A percentile compares a stretch with the other conserved stretches of the same genome.
Conservation (phyloP, 1,284 basidiomycete genomes). For the Trametes versicolor region DNA sequence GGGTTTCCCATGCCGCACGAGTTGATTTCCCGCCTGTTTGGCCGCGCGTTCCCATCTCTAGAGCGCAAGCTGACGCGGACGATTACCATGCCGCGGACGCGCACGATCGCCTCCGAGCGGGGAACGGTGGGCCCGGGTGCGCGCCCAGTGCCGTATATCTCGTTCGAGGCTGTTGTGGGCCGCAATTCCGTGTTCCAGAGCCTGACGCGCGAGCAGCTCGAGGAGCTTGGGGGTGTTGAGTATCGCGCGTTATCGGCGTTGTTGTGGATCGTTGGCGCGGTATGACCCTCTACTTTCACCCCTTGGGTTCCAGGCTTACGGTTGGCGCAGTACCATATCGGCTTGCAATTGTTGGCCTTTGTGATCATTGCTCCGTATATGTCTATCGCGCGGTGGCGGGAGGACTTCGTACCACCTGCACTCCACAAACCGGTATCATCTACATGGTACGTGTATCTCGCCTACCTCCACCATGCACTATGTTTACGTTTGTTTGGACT, state of each 20-base stretch:
- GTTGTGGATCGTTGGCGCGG: slow-evolving; percentile 75
- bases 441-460: slow-evolving; percentile 58
- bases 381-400: slow-evolving; percentile 58
- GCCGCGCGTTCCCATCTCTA: slow-evolving; percentile 41
- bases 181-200: slow-evolving; percentile 89
- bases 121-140: slow-evolving; percentile 48
- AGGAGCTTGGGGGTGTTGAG: slow-evolving; percentile 95
- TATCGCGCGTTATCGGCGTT: slow-evolving; percentile 87
- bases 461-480: background rate
- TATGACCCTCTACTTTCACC: slow-evolving; percentile 21
- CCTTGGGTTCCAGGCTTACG: background rate
- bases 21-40: slow-evolving; percentile 48
- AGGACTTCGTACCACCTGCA: slow-evolving; percentile 65
- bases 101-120: slow-evolving; percentile 45
- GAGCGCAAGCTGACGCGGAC: slow-evolving; percentile 43
- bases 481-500: background rate
- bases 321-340: slow-evolving; percentile 65
- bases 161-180: slow-evolving; percentile 87
- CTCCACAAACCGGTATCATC: slow-evolving; percentile 62
- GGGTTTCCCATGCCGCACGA: slow-evolving; percentile 91
- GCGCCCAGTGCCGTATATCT: slow-evolving; percentile 82
- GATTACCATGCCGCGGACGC: slow-evolving; percentile 44
- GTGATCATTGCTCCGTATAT: slow-evolving; percentile 86
- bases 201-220: slow-evolving; percentile 85
- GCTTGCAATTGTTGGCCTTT: slow-evolving; percentile 40